phyloP scores from a whole-genome alignment of 2,329 filamentous ascomycete species.

The Colletotrichum liaoningense region DNA sequence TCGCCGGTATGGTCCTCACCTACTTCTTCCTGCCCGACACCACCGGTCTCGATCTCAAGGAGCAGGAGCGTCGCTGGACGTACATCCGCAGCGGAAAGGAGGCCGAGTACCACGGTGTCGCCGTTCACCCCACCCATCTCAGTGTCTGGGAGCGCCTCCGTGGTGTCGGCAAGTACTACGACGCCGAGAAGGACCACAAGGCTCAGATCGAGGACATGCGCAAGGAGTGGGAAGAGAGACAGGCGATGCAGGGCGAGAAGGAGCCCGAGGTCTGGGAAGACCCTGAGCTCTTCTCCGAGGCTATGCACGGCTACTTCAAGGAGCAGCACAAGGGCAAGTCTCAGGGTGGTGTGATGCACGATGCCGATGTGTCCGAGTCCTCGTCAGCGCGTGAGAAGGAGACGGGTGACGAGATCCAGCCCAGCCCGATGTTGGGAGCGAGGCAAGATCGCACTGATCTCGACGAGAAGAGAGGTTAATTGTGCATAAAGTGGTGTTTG shows the following conservation, averaged over 20 bases:
- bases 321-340: slow-evolving; percentile 33
- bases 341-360: slow-evolving; percentile 7
- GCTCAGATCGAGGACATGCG: slow-evolving; percentile 87
- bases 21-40: slow-evolving; percentile 93
- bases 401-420: slow-evolving; percentile 14
- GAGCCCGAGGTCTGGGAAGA: slow-evolving; percentile 60
- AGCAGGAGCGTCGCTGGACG: slow-evolving; percentile 93
- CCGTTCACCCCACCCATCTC: slow-evolving; percentile 89
- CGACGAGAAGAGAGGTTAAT: slow-evolving; percentile 27
- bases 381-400: slow-evolving; percentile 32
- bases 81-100: slow-evolving; percentile 85
- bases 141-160: slow-evolving; percentile 87
- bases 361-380: slow-evolving; percentile 2
- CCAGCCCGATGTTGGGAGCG: slow-evolving; percentile 8
- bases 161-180: slow-evolving; percentile 84
- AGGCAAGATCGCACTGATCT: slow-evolving; percentile 8
- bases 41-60: slow-evolving; percentile 94
- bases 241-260: slow-evolving; percentile 58
- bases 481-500: background rate
- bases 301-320: slow-evolving; percentile 67
- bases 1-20: slow-evolving; percentile 86
- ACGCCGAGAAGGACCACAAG: slow-evolving; percentile 85
- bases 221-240: slow-evolving; percentile 67
- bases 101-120: slow-evolving; percentile 90
- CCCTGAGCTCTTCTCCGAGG: slow-evolving; percentile 62